Base-by-base conservation (phyloP, 2,329 filamentous ascomycete genomes). In the Hypomyces perniciosus region DNA sequence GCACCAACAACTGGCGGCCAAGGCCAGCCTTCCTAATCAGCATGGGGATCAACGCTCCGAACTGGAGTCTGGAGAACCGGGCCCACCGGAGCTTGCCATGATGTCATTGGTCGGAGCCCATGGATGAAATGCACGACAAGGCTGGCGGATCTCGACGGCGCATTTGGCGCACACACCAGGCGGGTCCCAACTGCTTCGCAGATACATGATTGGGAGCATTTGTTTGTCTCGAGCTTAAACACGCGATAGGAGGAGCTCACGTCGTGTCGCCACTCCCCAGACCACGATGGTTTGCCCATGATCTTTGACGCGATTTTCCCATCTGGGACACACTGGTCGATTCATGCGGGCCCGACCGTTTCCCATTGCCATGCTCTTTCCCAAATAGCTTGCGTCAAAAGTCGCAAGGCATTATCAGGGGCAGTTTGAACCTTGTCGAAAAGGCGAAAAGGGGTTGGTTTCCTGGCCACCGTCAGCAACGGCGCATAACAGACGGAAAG, bases 41-140 rank as follows among this genome's bases (percentile, higher is more conserved):
- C 46, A 42, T 46, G 10, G 9, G 40, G 40, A 42, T 29, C 40
- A 8, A 13, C 40, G 40, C 13, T 27, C 27, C 40, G 13, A 27
- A 29, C 27, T 42, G 5, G 20, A 42, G 40, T 8, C 4, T 33
- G 7, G 33, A 52, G 20, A 48, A 48, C 28, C 39, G 46, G 51
- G 47, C 41, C 51, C 33, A 29, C 31, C 37, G 51, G 35, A 29
- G 4, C 9, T 46, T 42, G 6, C 6, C 27, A 42, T 37, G 34
- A 37, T 30, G 35, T 31, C 27, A 50, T 50, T 53, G 51, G 46
- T 35, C 31, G 27, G 30, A 8, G 20, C 7, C 12, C 27, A 29
- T 9, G 29, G 43, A 33, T 12, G 13, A 33, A 44, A 41, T 44
- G 29, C 45, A 44, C 34, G 10, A 34, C 40, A 28, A 28, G 33